Conservation (phyloP, 192 early-diverging fungal species). For the Thoreauomyces humboldtii region DNA sequence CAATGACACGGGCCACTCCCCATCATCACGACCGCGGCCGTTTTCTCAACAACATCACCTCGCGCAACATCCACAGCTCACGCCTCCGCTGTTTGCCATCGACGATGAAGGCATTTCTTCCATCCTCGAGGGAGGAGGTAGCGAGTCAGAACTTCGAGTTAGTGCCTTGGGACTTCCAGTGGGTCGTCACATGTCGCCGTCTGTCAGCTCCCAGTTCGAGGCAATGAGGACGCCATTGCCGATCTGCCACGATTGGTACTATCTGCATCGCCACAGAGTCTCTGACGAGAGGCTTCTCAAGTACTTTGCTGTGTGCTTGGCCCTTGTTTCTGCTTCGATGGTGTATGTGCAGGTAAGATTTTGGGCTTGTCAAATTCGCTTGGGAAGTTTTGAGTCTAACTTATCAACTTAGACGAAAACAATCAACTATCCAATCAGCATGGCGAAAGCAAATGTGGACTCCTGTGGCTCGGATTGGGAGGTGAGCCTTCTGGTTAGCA, state of each 20-base stretch:
- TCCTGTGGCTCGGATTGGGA: slow-evolving; percentile 16
- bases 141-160: too few relatives aligned
- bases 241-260: slow-evolving; percentile 2
- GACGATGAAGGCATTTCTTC: too few relatives aligned
- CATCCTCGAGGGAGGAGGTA: too few relatives aligned
- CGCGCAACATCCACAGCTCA: too few relatives aligned
- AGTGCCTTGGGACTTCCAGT: too few relatives aligned
- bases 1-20: too few relatives aligned
- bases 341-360: slow-evolving; percentile 14
- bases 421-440: neutral
- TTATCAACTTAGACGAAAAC: slow-evolving; percentile 1
- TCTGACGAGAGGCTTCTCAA: neutral
- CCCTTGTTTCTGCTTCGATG: neutral
- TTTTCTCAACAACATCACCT: too few relatives aligned
- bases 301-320: neutral
- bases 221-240: neutral
- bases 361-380: neutral
- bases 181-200: too few relatives aligned
- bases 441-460: neutral
- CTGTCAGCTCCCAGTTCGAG: neutral
- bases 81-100: too few relatives aligned
- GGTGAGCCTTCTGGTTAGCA: neutral
- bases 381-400: neutral
- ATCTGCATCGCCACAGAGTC: slow-evolving; percentile 1
- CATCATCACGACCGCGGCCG: too few relatives aligned